Conservation (phyloP, 495 filamentous ascomycete genomes). For the Recurvomyces mirabilis region DNA sequence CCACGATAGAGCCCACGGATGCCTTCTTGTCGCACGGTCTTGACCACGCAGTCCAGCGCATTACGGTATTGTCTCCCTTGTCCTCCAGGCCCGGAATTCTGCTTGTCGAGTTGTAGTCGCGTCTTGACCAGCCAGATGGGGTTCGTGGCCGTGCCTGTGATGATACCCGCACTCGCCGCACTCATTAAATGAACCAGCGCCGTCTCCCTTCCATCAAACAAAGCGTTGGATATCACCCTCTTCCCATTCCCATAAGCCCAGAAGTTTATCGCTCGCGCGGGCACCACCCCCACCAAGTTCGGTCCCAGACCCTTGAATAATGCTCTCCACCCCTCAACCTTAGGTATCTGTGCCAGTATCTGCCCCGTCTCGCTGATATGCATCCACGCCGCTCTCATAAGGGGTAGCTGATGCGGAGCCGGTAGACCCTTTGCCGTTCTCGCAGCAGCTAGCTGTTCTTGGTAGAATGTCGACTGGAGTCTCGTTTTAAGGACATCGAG, state of each 20-base stretch:
- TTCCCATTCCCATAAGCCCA: conserved; percentile 85
- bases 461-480: conserved; percentile 85
- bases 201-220: conserved; percentile 54
- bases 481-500: conserved; percentile 86
- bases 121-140: conserved; percentile 93
- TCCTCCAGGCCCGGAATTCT: conserved; percentile 42
- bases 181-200: conserved; percentile 62
- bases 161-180: conserved; percentile 62
- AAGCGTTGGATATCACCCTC: conserved; percentile 52
- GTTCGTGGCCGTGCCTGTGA: conserved; percentile 77
- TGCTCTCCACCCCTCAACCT: conserved; percentile 66
- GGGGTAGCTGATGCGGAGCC: conserved; percentile 35
- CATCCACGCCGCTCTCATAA: conserved; percentile 40
- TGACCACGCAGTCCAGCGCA: conserved; percentile 65
- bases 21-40: conserved; percentile 68
- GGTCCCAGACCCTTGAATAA: conserved; percentile 84
- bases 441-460: conserved; percentile 44
- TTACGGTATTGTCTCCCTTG: conserved; percentile 63
- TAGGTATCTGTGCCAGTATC: conserved; percentile 67
- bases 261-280: conserved; percentile 79
- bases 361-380: conserved; percentile 69
- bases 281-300: conserved; percentile 77
- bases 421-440: conserved; percentile 39
- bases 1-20: conserved; percentile 71
- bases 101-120: conserved; percentile 73